Percentiles rank a stretch among this genome's conserved stretches.
Evolutionary conservation across 176 grass and related monocot species (phyloP).

Genomic region (maize (Zea mays)): Zm-B73-REFERENCE-NAM-5.0 NC_050097.1:214252501-214253000

Average conservation of each 20-base stretch:
- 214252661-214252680: not conserved
- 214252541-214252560: not conserved
- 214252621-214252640: not conserved
- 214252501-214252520: too few relatives aligned
- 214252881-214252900: not conserved
- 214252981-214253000: not conserved
- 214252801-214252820: not conserved
- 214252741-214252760: not conserved
- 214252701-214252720: not conserved
- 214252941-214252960: not conserved
- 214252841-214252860: not conserved
- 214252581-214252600: not conserved
- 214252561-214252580: not conserved
- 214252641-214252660: not conserved
- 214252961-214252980: not conserved
- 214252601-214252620: not conserved
- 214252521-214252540: too few relatives aligned
- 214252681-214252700: not conserved
- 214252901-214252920: not conserved
- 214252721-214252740: not conserved
- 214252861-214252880: not conserved
- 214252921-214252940: not conserved
- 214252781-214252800: not conserved
- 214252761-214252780: not conserved
- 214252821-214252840: not conserved